phyloP scores from a whole-genome alignment of 768 basidiomycete genomes.

The Kwoniella botswanensis region DNA sequence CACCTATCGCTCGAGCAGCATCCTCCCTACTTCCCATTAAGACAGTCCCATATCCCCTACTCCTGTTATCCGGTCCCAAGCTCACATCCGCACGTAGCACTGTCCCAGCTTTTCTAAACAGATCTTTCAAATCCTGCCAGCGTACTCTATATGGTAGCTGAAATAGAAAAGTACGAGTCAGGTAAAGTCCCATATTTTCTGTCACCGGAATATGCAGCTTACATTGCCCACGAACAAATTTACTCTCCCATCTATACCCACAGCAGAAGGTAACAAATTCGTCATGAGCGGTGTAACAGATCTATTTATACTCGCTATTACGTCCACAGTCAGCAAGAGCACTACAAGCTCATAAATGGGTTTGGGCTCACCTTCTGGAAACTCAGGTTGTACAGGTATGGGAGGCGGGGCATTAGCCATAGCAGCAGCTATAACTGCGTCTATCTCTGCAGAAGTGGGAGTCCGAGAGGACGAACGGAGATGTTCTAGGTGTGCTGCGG shows the following conservation, averaged over 20 bases:
- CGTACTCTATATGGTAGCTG: constrained; percentile 95
- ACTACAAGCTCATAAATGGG: neutral
- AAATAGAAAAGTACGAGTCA: constrained; percentile 10
- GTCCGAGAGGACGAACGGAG: constrained; percentile 31
- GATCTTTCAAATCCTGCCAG: constrained; percentile 99
- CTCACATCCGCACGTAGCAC: constrained; percentile 79
- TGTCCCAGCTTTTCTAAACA: constrained; percentile 93
- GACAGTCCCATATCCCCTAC: constrained; percentile 90
- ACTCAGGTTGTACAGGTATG: constrained; percentile 53
- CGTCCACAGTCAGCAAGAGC: neutral
- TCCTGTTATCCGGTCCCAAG: constrained; percentile 85
- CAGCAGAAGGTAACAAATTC: constrained; percentile 49
- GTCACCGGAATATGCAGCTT: constrained; percentile 51
- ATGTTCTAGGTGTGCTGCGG: constrained; percentile 6
- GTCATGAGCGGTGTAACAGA: constrained; percentile 49
- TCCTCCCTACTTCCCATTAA: constrained; percentile 93
- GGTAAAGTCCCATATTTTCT: too few relatives aligned
- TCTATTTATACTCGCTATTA: constrained; percentile 25
- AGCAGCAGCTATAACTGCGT: constrained; percentile 89
- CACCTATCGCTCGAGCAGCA: constrained; percentile 81
- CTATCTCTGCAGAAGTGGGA: constrained; percentile 73
- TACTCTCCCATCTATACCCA: constrained; percentile 75
- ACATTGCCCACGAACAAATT: constrained; percentile 97
- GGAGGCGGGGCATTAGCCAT: constrained; percentile 70
- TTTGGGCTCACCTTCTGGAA: constrained; percentile 46